These are phyloP conservation scores for Aureobasidium sp. DNA, from an alignment of 2,329 filamentous ascomycete genomes.

Conservation along the genomic window DNA sequence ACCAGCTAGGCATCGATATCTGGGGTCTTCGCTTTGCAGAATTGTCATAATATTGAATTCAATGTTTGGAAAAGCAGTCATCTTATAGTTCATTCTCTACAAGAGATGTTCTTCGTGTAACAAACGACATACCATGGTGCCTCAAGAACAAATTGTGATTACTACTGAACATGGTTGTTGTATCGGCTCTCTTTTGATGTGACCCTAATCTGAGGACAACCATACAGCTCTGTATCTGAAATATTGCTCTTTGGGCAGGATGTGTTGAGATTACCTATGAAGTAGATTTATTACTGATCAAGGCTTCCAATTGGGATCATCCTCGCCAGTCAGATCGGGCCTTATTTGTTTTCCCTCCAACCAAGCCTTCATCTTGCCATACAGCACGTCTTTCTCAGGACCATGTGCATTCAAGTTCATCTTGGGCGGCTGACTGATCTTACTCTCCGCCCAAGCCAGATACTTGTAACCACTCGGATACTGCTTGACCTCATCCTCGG, in stretches of 20 bases:
- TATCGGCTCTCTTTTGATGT: too few species aligned
- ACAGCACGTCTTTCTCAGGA: slow-evolving; percentile 15
- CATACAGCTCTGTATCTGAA: too few species aligned
- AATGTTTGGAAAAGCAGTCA: too few species aligned
- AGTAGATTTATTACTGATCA: not conserved
- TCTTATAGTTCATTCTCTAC: too few species aligned
- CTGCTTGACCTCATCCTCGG: slow-evolving; percentile 14
- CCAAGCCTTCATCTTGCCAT: slow-evolving; percentile 15
- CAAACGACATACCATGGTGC: too few species aligned
- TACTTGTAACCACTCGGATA: slow-evolving; percentile 16
- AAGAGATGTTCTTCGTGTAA: too few species aligned
- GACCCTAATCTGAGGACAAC: too few species aligned
- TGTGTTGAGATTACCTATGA: not conserved
- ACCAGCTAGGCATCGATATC: too few species aligned
- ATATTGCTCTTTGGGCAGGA: not conserved
- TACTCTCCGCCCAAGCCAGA: slow-evolving; percentile 14
- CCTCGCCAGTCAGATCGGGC: slow-evolving; percentile 14
- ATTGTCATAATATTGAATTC: too few species aligned
- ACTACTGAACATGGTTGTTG: too few species aligned
- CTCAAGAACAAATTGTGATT: too few species aligned
- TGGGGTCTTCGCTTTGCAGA: too few species aligned
- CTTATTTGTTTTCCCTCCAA: slow-evolving; percentile 14
- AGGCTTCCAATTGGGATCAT: slow-evolving; percentile 7
- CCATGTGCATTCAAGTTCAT: slow-evolving; percentile 15
- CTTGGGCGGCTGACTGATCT: slow-evolving; percentile 14